Percentiles rank a stretch among this genome's conserved stretches.
phyloP scores from a whole-genome alignment of 805 yeast species.

The Schwanniomyces polymorphus region DNA sequence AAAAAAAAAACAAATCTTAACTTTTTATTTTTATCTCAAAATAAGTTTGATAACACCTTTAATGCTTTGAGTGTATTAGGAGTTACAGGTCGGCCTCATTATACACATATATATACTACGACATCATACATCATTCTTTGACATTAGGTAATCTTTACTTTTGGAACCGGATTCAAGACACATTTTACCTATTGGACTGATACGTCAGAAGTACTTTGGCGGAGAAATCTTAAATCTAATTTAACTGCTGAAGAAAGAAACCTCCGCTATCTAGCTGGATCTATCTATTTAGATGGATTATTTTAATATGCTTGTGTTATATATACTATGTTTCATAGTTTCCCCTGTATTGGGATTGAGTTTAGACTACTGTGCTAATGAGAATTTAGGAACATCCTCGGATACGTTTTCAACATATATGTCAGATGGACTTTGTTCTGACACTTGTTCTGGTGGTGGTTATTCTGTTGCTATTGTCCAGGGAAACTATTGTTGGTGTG shows the following conservation, averaged over 20 bases:
- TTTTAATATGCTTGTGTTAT: too few relatives aligned
- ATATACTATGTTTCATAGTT: background rate
- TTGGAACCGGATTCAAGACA: background rate
- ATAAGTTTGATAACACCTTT: background rate
- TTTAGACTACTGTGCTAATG: constrained; percentile 18
- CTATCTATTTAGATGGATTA: too few relatives aligned
- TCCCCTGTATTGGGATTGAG: constrained; percentile 1
- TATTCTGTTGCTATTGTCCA: constrained; percentile 55
- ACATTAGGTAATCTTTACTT: background rate
- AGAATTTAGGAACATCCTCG: constrained; percentile 18
- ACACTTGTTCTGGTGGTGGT: constrained; percentile 41
- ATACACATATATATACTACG: background rate
- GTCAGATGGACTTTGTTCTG: constrained; percentile 55
- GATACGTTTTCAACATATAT: constrained; percentile 18
- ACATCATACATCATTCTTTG: background rate
- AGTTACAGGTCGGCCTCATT: background rate
- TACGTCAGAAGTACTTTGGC: background rate
- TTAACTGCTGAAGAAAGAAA: background rate
- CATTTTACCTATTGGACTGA: background rate
- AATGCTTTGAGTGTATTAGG: background rate
- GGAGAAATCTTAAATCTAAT: background rate
- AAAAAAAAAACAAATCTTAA: background rate
- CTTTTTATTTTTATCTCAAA: background rate
- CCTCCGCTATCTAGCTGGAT: too few relatives aligned
- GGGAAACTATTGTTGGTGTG: constrained; percentile 60